Conservation (phyloP, 2,329 filamentous ascomycete genomes). For the Cryphonectria parasitica region DNA sequence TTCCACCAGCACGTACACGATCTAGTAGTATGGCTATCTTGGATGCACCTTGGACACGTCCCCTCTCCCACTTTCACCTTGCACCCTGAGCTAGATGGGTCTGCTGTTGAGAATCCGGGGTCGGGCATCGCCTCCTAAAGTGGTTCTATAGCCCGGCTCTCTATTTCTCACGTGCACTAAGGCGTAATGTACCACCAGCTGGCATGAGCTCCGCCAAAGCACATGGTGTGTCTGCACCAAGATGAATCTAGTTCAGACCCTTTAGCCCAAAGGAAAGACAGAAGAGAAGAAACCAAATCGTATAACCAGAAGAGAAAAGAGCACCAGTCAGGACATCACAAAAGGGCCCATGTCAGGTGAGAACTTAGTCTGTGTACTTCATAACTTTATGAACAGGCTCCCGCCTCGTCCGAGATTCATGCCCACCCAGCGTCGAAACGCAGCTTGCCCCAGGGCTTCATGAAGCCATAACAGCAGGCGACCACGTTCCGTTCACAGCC, state of each 20-base stretch:
- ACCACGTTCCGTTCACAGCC: neutral
- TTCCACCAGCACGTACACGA: neutral
- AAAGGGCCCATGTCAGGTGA: neutral
- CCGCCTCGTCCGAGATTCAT: conserved; percentile 6
- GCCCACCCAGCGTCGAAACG: neutral
- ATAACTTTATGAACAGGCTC: neutral
- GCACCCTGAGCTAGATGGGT: neutral
- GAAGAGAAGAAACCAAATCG: neutral
- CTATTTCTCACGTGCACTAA: conserved; percentile 10
- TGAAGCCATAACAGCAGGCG: neutral
- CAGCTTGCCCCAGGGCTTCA: conserved; percentile 1
- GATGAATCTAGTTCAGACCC: neutral
- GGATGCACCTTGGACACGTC: neutral
- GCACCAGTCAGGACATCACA: neutral
- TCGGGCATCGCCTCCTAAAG: conserved; percentile 1
- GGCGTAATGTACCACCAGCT: neutral
- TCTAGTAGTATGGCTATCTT: neutral
- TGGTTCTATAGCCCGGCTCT: neutral
- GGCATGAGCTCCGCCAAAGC: neutral
- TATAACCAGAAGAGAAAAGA: neutral
- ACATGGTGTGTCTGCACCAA: neutral
- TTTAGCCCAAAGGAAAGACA: neutral
- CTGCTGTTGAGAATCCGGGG: conserved; percentile 8
- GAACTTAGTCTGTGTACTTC: neutral
- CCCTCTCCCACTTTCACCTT: neutral